These are phyloP conservation scores for Myotisia sp. DNA, from an alignment of 2,329 filamentous ascomycete species.

Conservation along the genomic window DNA sequence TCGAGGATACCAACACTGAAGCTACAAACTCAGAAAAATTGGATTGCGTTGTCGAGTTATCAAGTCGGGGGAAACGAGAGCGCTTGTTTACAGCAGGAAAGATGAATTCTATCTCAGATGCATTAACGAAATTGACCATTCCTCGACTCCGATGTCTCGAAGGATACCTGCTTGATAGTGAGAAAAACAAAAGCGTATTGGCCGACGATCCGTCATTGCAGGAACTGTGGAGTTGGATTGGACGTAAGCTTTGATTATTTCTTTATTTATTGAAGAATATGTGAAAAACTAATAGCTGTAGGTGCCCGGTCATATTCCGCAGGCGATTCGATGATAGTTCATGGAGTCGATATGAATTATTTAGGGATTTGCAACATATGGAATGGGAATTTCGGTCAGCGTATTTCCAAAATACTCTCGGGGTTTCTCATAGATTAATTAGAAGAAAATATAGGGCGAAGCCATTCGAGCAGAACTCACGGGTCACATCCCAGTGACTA, in stretches of 20 bases:
- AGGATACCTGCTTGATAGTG: conserved; percentile 40
- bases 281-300: conserved; percentile 13
- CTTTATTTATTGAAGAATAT: conserved; percentile 7
- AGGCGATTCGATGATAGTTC: conserved; percentile 41
- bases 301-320: conserved; percentile 27
- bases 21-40: background rate
- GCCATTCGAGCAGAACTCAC: conserved; percentile 20
- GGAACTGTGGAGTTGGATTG: conserved; percentile 45
- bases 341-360: conserved; percentile 46
- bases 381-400: conserved; percentile 41
- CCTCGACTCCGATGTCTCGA: conserved; percentile 38
- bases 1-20: background rate
- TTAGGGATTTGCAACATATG: conserved; percentile 46
- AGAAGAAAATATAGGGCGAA: conserved; percentile 20
- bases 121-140: conserved; percentile 29
- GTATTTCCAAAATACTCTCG: background rate
- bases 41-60: conserved; percentile 15
- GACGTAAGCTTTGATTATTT: conserved; percentile 28
- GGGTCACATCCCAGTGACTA: conserved; percentile 16
- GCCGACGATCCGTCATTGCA: conserved; percentile 43
- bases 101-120: conserved; percentile 24
- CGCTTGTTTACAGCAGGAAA: conserved; percentile 20
- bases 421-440: conserved; percentile 7
- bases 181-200: conserved; percentile 41
- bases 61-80: conserved; percentile 28